Evolutionary conservation across 441 rosid species (phyloP), one percentile per base, ranked within the genome.

Genomic region (Dalechampia spathulata): DNA sequence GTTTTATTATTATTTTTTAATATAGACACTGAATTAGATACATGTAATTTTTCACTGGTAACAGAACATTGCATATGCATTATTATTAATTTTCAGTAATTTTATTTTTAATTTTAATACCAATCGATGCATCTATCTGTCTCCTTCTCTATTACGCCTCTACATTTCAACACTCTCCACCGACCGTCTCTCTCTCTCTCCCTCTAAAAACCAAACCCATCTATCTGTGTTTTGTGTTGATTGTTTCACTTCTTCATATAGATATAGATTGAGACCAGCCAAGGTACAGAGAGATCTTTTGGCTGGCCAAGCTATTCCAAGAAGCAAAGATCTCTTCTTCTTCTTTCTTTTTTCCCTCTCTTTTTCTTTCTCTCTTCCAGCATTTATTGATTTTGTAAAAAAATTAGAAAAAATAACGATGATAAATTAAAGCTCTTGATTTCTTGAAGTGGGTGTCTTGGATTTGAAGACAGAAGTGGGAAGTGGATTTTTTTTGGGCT

Each of bases 201-300:
- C 52, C 65, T 58, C 66, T 50, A 59, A 64, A 67, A 51, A 34
- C 60, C 49, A 37, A 49, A 8, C 59, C 50, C 22, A 41, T 41
- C 45, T 40, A 5, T 40, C 17, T 16, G 17, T 40, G 3, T 30
- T 15, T 16, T 16, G 5, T 16, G 3, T 16, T 41, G 4, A 7
- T 16, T 41, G 9, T 41, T 7, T 41, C 8, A 44, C 43, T 19
- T 30, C 48, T n/a, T 42, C 52, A 5, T 50, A n/a, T n/a, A n/a
- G n/a, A n/a, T 59, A 37, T 63, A 7, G 62, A 64, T 53, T 44
- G 70, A 71, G 72, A 53, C 67, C 76, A 48, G 58, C 77, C 65
- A 63, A 70, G 64, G 61, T 57, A 52, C 72, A 67, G 52, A 45
- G 25, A 36, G n/a, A 53, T n/a, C 40, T n/a, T 30, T 8, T 30